These are phyloP conservation scores for Reticulascus tulasneorum DNA, from an alignment of 2,329 filamentous ascomycete species.

Conservation along the genomic window DNA sequence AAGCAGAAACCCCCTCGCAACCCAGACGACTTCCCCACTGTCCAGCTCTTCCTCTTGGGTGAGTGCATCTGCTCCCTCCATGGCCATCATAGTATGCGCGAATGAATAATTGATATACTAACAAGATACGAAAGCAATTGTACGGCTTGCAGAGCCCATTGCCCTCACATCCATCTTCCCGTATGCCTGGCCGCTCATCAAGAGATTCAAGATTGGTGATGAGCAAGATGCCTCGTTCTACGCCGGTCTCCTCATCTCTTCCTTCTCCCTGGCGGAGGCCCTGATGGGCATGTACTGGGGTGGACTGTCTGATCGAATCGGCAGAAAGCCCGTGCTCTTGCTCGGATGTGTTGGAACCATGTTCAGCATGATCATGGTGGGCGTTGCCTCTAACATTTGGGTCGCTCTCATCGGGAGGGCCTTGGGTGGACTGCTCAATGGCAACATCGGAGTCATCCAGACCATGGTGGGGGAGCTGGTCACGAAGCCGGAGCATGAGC, in stretches of 20 bases:
- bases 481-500: constrained; percentile 79
- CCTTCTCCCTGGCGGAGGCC: constrained; percentile 79
- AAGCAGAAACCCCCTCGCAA: constrained; percentile 50
- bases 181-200: constrained; percentile 82
- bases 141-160: constrained; percentile 87
- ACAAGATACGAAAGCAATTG: constrained; percentile 58
- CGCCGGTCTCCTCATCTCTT: constrained; percentile 81
- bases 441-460: constrained; percentile 86
- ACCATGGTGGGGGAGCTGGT: constrained; percentile 92
- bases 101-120: constrained; percentile 8
- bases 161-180: constrained; percentile 91
- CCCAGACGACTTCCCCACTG: constrained; percentile 72
- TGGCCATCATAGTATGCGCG: too few relatives aligned
- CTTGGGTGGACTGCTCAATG: constrained; percentile 79
- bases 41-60: constrained; percentile 84
- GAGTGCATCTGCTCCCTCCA: constrained; percentile 28
- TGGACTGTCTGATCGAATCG: constrained; percentile 72
- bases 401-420: constrained; percentile 72
- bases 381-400: constrained; percentile 80
- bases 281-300: constrained; percentile 88
- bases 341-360: constrained; percentile 79
- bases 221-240: constrained; percentile 80
- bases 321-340: constrained; percentile 80
- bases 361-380: constrained; percentile 77
- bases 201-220: constrained; percentile 68